Evolutionary conservation across 73 alveolate genomes (phyloP).

Genomic region (Uronychia setigera): DNA sequence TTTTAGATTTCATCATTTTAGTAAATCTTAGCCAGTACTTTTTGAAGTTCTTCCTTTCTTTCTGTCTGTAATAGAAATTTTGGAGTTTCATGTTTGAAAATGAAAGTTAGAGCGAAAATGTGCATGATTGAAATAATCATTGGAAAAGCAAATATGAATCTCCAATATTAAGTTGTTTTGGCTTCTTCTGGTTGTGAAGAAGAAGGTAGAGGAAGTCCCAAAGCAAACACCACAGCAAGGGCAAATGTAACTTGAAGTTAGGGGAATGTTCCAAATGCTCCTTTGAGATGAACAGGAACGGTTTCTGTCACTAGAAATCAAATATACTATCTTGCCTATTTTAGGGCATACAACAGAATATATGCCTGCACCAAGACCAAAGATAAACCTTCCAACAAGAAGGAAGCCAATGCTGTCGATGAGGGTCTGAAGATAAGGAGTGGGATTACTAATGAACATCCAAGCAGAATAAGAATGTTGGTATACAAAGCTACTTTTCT

Average conservation of each 20-base stretch:
- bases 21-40: slow-evolving; percentile 35
- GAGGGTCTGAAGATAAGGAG: not conserved
- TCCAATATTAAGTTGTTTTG: slow-evolving; percentile 39
- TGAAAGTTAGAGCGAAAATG: slow-evolving; percentile 11
- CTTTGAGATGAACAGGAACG: slow-evolving; percentile 61
- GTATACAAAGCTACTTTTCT: slow-evolving; percentile 14
- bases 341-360: slow-evolving; percentile 60
- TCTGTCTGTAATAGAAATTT: slow-evolving; percentile 22
- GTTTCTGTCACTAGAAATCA: slow-evolving; percentile 33
- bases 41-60: not conserved
- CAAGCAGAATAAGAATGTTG: slow-evolving; percentile 24
- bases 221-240: slow-evolving; percentile 27
- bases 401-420: slow-evolving; percentile 18
- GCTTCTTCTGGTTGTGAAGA: not conserved
- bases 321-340: slow-evolving; percentile 2
- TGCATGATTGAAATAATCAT: slow-evolving; percentile 39
- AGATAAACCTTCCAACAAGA: slow-evolving; percentile 47
- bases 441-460: slow-evolving; percentile 10
- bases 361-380: slow-evolving; percentile 55
- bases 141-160: slow-evolving; percentile 61
- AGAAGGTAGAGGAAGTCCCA: slow-evolving; percentile 42
- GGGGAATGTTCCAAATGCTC: slow-evolving; percentile 60
- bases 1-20: not conserved
- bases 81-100: slow-evolving; percentile 65
- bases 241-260: slow-evolving; percentile 56